These are phyloP conservation scores for Asparagopsis taxiformis DNA, from an alignment of 31 red algal genomes.

Conservation along the genomic window DNA sequence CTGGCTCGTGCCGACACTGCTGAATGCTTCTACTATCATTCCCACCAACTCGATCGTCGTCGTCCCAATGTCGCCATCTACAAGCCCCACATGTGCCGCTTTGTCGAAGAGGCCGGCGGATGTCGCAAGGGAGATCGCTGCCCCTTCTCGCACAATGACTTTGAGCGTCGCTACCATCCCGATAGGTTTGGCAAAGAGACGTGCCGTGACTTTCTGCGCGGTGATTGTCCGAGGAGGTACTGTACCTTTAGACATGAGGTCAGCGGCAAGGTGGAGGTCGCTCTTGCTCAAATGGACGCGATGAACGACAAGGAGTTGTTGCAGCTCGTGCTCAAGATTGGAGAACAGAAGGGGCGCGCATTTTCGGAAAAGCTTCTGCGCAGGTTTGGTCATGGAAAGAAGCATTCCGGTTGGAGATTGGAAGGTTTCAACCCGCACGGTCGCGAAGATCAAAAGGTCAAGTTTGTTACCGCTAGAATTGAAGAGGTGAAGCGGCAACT, in stretches of 20 bases:
- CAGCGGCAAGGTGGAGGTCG: conserved; percentile 37
- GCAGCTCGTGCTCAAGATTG: conserved; percentile 59
- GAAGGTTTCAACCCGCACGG: conserved; percentile 52
- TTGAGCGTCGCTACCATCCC: conserved; percentile 67
- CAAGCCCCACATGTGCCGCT: conserved; percentile 69
- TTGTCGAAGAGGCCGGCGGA: conserved; percentile 41
- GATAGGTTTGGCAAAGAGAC: conserved; percentile 64
- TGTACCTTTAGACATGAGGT: conserved; percentile 72
- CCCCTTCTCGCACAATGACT: conserved; percentile 63
- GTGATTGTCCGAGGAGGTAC: conserved; percentile 49
- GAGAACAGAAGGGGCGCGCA: conserved; percentile 28
- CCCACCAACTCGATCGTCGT: conserved; percentile 23
- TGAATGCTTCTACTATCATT: conserved; percentile 70
- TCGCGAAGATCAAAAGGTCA: conserved; percentile 48
- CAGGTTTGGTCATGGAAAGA: conserved; percentile 42
- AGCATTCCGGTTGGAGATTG: conserved; percentile 60
- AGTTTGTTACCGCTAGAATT: conserved; percentile 45
- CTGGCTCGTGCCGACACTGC: conserved; percentile 16
- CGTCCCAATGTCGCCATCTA: conserved; percentile 31
- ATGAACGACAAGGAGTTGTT: conserved; percentile 67
- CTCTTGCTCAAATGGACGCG: conserved; percentile 23
- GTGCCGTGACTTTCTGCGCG: conserved; percentile 58
- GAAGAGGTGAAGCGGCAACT: conserved; percentile 38
- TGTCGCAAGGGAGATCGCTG: conserved; percentile 66
- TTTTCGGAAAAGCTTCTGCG: conserved; percentile 60